These are phyloP conservation scores for Geosmithia flava DNA, from an alignment of 2,329 filamentous ascomycete genomes.

Conservation along the genomic window DNA sequence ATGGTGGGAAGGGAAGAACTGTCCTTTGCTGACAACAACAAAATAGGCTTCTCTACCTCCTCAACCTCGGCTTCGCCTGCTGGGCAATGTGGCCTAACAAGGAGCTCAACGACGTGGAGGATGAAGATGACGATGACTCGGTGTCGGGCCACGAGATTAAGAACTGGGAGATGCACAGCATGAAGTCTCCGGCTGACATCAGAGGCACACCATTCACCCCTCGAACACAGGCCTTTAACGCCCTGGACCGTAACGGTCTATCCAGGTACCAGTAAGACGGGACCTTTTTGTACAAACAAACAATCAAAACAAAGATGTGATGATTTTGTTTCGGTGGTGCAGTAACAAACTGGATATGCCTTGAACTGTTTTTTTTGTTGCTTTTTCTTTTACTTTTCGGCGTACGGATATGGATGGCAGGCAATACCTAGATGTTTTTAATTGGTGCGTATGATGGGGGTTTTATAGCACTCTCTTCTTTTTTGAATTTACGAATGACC, in stretches of 20 bases:
- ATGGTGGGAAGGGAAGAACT: too few species aligned
- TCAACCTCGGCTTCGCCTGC: slow-evolving; percentile 45
- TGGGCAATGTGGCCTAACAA: slow-evolving; percentile 47
- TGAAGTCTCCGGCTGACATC: slow-evolving; percentile 14
- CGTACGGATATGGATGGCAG: background rate
- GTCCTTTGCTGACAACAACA: background rate
- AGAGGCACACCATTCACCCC: slow-evolving; percentile 43
- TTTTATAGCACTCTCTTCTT: background rate
- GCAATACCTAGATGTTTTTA: background rate
- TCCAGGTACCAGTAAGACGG: background rate
- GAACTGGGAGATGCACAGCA: slow-evolving; percentile 46
- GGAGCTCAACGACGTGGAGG: slow-evolving; percentile 30
- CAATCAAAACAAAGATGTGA: background rate
- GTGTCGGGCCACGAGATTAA: slow-evolving; percentile 8
- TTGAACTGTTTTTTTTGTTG: background rate
- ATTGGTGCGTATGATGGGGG: background rate
- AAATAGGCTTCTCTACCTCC: slow-evolving; percentile 43
- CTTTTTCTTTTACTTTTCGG: background rate
- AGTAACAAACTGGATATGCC: background rate
- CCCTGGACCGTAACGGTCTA: slow-evolving; percentile 27
- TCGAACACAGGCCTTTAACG: slow-evolving; percentile 55
- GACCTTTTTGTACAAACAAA: background rate
- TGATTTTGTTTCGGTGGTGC: background rate
- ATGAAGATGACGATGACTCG: slow-evolving; percentile 20
- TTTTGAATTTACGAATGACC: background rate